A percentile compares a stretch with the other conserved stretches of the same genome.
Conservation (phyloP, 2,329 filamentous ascomycete genomes). For the Periconia digitata region DNA sequence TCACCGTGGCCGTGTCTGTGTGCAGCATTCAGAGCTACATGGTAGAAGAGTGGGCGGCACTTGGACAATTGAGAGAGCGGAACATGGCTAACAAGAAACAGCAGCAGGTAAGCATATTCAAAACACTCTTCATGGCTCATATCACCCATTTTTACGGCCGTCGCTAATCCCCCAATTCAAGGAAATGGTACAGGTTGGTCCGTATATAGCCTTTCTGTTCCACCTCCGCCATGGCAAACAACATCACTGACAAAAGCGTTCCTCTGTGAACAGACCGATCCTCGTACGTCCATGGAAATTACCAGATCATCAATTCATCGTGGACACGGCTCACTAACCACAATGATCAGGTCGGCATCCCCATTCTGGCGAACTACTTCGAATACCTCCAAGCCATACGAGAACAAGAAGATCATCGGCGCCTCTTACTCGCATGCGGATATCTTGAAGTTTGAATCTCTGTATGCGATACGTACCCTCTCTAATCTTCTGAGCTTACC, state of each 20-base stretch:
- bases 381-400: constrained; percentile 49
- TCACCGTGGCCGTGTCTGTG: not conserved
- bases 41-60: constrained; percentile 1
- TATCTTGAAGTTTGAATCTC: constrained; percentile 80
- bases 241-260: constrained; percentile 40
- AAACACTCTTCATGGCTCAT: not conserved
- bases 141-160: not conserved
- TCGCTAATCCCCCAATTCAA: constrained; percentile 47
- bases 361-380: constrained; percentile 79
- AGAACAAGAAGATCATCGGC: constrained; percentile 75
- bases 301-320: not conserved
- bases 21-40: not conserved
- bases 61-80: not conserved
- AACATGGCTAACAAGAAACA: constrained; percentile 50
- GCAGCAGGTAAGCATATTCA: constrained; percentile 41
- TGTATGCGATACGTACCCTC: constrained; percentile 57
- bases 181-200: constrained; percentile 99
- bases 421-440: constrained; percentile 96
- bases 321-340: constrained; percentile 9
- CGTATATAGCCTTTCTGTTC: constrained; percentile 51
- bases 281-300: constrained; percentile 37
- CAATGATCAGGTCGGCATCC: constrained; percentile 68
- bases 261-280: constrained; percentile 35
- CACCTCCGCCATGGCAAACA: constrained; percentile 25
- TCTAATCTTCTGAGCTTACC: constrained; percentile 14